Conservation (phyloP, 176 grass and related monocot species). For the Phyllostachys edulis region DNA sequence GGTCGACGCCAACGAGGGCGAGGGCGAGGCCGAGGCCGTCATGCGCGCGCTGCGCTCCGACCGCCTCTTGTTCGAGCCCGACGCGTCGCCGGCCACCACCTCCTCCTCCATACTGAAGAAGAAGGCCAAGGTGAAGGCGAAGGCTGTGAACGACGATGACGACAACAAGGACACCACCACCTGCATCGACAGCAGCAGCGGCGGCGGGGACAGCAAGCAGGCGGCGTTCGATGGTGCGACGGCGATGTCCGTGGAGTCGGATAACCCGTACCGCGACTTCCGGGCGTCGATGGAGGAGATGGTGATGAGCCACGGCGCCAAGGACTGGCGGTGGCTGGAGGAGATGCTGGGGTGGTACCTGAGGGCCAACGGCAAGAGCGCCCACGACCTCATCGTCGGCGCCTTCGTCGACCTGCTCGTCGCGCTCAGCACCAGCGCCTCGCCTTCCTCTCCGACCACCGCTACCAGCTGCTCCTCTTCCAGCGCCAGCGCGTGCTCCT, state of each 20-base stretch:
- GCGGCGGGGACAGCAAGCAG: neutral
- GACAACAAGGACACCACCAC: neutral
- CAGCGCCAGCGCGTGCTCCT: neutral
- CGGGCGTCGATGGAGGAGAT: conserved; percentile 77
- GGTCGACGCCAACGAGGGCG: neutral
- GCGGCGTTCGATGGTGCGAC: conserved; percentile 47
- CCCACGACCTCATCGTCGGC: conserved; percentile 56
- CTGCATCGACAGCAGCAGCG: neutral
- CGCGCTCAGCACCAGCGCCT: conserved; percentile 13
- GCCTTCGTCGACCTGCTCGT: conserved; percentile 82
- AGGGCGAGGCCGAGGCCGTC: conserved; percentile 3
- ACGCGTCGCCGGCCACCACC: neutral
- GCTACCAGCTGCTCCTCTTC: conserved; percentile 25
- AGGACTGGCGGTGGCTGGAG: conserved; percentile 75
- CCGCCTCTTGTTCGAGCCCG: conserved; percentile 59
- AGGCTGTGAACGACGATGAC: neutral
- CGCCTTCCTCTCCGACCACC: conserved; percentile 22
- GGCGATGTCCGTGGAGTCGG: conserved; percentile 59
- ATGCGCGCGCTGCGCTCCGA: conserved; percentile 46
- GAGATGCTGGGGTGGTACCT: conserved; percentile 88
- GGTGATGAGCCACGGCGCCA: conserved; percentile 45
- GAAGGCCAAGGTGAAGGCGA: neutral
- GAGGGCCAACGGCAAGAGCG: conserved; percentile 54
- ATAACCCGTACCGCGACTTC: conserved; percentile 71
- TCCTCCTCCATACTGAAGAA: conserved; percentile 28